Evolutionary conservation across 306 rosid species (phyloP), one percentile per base, ranked within the genome.

Genomic region (Datisca glomerata): DNA sequence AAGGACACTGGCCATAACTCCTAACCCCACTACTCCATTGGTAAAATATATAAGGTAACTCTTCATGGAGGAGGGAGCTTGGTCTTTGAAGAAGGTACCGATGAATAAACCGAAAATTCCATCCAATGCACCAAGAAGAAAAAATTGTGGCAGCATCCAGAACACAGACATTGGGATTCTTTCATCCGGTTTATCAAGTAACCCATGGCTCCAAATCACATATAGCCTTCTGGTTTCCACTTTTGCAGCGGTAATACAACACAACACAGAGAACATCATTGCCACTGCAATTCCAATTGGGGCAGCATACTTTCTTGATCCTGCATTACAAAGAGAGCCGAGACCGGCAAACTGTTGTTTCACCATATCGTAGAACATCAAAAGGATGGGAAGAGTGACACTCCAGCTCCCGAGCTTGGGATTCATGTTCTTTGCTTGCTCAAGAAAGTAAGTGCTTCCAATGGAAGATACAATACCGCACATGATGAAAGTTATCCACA

Each of bases 71-170:
- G 12, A 2, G 1, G 53, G 47, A 20, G 35, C 41, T 10, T 43
- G 18, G 9, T 13, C 9, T 9, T 15, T 27, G 0, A 4, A 12
- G 36, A 56, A 42, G 41, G 47, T 49, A 22, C 36, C 3, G 3
- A 27, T 24, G 23, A 47, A 41, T 45, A 48, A 27, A 12, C 23
- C 16, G 8, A 29, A 21, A 43, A 51, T 25, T 22, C 56, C 60
- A 21, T 59, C 46, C 17, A 39, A 11, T n/a, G 45, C 42, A 2
- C 70, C 65, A 1, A 66, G 64, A 14, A 66, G 39, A 24, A 56
- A 17, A 49, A 48, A 72, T 12, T 66, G 67, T 5, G 68, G 74
- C 18, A 67, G 16, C 25, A 72, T 12, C 71, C 75, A 67, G n/a
- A 51, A 55, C 45, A 63, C 34, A 42, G 32, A 41, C 71, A 72